phyloP scores from a whole-genome alignment of 495 filamentous ascomycete genomes.

The Oidiodendron maius region DNA sequence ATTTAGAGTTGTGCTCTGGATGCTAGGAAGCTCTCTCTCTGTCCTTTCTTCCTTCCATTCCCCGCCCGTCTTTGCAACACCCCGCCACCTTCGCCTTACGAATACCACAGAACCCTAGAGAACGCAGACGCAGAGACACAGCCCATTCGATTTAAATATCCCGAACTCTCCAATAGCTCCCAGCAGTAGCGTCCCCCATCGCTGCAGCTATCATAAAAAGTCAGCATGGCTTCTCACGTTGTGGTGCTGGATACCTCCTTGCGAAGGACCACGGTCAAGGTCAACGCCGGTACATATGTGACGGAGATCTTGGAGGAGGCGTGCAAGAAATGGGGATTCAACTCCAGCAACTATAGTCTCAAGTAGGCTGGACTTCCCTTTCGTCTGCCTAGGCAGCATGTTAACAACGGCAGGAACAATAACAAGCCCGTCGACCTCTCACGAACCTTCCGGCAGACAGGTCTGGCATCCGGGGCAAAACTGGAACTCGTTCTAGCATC shows the following conservation, averaged over 20 bases:
- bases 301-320: slow-evolving; percentile 82
- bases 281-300: slow-evolving; percentile 69
- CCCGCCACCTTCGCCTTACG: slow-evolving; percentile 21
- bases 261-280: slow-evolving; percentile 71
- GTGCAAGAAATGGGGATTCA: slow-evolving; percentile 69
- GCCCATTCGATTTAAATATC: neutral
- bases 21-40: neutral
- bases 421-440: slow-evolving; percentile 81
- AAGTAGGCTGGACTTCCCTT: slow-evolving; percentile 50
- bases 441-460: slow-evolving; percentile 76
- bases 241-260: slow-evolving; percentile 77
- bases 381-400: neutral
- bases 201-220: neutral
- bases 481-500: slow-evolving; percentile 85
- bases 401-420: slow-evolving; percentile 41
- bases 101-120: slow-evolving; percentile 17
- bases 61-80: slow-evolving; percentile 5
- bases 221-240: slow-evolving; percentile 76
- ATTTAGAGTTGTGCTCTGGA: neutral
- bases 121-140: slow-evolving; percentile 3
- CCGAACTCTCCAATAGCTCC: neutral
- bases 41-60: neutral
- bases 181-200: too few species aligned
- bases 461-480: slow-evolving; percentile 79
- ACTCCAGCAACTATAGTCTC: slow-evolving; percentile 67